These are phyloP conservation scores for Psilocybe cyanescens DNA, from an alignment of 768 basidiomycete species.

Conservation along the genomic window DNA sequence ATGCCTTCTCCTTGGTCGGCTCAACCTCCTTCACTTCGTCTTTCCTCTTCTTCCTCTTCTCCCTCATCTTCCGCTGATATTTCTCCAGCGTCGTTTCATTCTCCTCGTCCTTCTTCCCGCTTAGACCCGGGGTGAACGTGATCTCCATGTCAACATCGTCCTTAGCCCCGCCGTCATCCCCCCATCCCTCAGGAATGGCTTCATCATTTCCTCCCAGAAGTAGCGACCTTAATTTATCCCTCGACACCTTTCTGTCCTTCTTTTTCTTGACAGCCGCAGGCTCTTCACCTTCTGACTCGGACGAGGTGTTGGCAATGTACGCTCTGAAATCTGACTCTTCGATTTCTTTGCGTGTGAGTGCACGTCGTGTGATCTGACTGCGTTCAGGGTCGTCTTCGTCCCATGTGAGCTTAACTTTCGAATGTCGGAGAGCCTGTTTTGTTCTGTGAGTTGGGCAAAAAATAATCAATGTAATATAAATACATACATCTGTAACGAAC, in stretches of 20 bases:
- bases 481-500: constrained; percentile 87
- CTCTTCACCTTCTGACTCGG: constrained; percentile 61
- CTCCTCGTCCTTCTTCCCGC: constrained; percentile 49
- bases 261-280: constrained; percentile 22
- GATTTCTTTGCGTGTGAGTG: constrained; percentile 81
- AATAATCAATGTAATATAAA: neutral
- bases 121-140: constrained; percentile 89
- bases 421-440: constrained; percentile 89
- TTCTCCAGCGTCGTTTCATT: constrained; percentile 90
- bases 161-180: constrained; percentile 43
- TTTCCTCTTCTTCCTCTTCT: constrained; percentile 85
- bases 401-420: constrained; percentile 98
- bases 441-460: neutral
- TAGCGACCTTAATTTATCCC: constrained; percentile 77
- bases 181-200: constrained; percentile 87
- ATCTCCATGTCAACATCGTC: constrained; percentile 89
- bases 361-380: constrained; percentile 75
- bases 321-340: constrained; percentile 90
- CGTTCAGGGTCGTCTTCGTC: constrained; percentile 96
- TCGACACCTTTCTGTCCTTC: constrained; percentile 46
- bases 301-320: constrained; percentile 73
- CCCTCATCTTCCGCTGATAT: constrained; percentile 89
- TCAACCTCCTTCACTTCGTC: constrained; percentile 51
- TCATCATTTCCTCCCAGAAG: constrained; percentile 71
- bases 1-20: constrained; percentile 26